phyloP scores from a whole-genome alignment of 192 early-diverging fungal species.

The Coemansia sp. region DNA sequence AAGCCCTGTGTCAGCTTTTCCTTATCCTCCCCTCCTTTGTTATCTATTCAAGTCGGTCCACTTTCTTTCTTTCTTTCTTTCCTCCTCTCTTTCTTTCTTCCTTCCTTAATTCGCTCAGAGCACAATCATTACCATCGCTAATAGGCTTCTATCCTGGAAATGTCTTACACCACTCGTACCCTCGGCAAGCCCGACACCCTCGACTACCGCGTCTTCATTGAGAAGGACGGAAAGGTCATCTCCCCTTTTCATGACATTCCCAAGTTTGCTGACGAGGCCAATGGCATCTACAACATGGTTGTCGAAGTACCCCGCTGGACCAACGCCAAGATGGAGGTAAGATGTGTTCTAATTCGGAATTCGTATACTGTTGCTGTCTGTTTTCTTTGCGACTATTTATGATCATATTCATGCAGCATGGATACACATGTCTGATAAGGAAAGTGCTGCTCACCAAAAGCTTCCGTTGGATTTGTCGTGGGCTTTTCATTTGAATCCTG shows the following conservation, averaged over 20 bases:
- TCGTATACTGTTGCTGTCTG: too few relatives aligned
- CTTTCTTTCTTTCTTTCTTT: too few relatives aligned
- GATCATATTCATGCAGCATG: background rate
- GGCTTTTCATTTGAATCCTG: slow-evolving; percentile 17
- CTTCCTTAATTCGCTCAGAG: too few relatives aligned
- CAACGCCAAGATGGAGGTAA: slow-evolving; percentile 93
- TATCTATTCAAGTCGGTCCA: too few relatives aligned
- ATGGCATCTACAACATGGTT: slow-evolving; percentile 96
- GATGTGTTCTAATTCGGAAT: slow-evolving; percentile 2
- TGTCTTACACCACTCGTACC: slow-evolving; percentile 73
- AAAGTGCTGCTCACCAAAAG: background rate
- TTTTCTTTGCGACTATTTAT: too few relatives aligned
- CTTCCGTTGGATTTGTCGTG: background rate
- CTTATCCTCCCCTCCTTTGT: too few relatives aligned
- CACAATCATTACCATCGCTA: background rate
- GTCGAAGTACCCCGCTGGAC: slow-evolving; percentile 99
- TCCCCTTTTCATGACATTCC: slow-evolving; percentile 99
- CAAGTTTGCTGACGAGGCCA: slow-evolving; percentile 85
- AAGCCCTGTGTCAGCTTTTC: too few relatives aligned
- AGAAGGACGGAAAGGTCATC: slow-evolving; percentile 80
- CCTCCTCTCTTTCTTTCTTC: too few relatives aligned
- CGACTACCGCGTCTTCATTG: slow-evolving; percentile 86
- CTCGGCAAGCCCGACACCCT: slow-evolving; percentile 82
- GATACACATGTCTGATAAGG: background rate
- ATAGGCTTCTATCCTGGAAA: background rate